Evolutionary conservation across 108 stramenopile genomes (phyloP).

Genomic region (Nitzschia palea): DNA sequence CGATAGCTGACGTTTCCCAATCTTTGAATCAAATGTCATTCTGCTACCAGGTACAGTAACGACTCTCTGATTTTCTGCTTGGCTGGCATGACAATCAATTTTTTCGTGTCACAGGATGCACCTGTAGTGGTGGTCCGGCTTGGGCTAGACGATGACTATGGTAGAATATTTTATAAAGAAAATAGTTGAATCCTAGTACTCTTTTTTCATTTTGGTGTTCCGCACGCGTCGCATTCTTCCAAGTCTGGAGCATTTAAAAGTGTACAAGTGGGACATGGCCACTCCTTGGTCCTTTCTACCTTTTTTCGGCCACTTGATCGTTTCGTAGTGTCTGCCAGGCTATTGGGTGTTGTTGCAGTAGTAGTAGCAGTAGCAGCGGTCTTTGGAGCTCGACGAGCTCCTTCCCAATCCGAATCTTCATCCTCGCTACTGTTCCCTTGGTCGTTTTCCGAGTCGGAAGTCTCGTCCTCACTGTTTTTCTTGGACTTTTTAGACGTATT

Average conservation of each 20-base stretch:
- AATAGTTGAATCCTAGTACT: no score
- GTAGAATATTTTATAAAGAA: no score
- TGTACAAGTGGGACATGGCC: background rate
- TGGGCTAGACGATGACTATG: no score
- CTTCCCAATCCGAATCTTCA: slow-evolving; percentile 20
- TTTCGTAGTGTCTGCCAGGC: background rate
- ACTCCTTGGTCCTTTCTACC: background rate
- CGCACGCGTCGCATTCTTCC: slow-evolving; percentile 5
- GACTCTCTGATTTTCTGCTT: no score
- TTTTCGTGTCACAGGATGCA: no score
- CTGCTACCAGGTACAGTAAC: no score
- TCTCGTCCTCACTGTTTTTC: background rate
- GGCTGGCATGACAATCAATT: no score
- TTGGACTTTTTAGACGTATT: background rate
- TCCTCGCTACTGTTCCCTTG: background rate
- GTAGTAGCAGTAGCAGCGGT: background rate
- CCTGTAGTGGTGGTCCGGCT: no score
- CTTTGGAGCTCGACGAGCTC: background rate
- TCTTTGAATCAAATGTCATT: no score
- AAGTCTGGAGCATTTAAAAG: background rate
- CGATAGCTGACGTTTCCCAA: no score
- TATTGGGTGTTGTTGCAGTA: background rate
- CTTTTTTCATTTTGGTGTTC: background rate
- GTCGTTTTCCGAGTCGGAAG: background rate
- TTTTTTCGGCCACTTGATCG: background rate